Evolutionary conservation across 495 filamentous ascomycete genomes (phyloP).

Genomic region (Tetracladium marchalianum): DNA sequence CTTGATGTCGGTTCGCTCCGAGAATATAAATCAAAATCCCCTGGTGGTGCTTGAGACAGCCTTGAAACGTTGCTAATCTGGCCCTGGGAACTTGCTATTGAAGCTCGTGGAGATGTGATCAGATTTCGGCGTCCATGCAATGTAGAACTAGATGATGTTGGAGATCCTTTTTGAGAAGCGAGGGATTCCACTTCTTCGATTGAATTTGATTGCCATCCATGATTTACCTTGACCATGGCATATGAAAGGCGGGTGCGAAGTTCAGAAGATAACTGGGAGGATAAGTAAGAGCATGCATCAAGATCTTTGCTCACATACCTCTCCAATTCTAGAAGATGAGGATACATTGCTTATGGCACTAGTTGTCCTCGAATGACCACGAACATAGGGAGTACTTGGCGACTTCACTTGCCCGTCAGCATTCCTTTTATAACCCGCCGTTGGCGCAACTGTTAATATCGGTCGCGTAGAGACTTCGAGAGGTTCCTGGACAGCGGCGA

Average conservation of each 20-base stretch:
- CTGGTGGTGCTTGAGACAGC: slow-evolving; percentile 15
- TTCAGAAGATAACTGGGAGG: slow-evolving; percentile 38
- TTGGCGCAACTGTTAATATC: slow-evolving; percentile 6
- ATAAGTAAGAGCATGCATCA: slow-evolving; percentile 2
- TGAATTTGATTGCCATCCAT: slow-evolving; percentile 66
- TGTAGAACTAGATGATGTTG: slow-evolving; percentile 43
- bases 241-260: slow-evolving; percentile 75
- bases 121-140: slow-evolving; percentile 34
- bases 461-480: slow-evolving; percentile 23
- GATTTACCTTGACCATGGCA: slow-evolving; percentile 81
- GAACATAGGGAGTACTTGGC: slow-evolving; percentile 6
- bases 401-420: slow-evolving; percentile 48
- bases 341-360: slow-evolving; percentile 45
- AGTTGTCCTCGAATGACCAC: slow-evolving; percentile 56
- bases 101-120: slow-evolving; percentile 18
- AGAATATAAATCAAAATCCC: slow-evolving; percentile 27
- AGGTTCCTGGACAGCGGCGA: slow-evolving; percentile 40
- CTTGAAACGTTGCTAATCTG: slow-evolving; percentile 10
- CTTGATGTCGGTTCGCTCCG: slow-evolving; percentile 20
- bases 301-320: slow-evolving; percentile 40
- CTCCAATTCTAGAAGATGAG: slow-evolving; percentile 56
- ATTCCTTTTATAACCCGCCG: slow-evolving; percentile 46
- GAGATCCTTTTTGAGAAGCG: slow-evolving; percentile 49
- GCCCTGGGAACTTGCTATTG: slow-evolving; percentile 20
- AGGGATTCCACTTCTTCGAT: slow-evolving; percentile 62